Evolutionary conservation across 2,329 filamentous ascomycete genomes (phyloP).

Genomic region (Elsinoe australis): DNA sequence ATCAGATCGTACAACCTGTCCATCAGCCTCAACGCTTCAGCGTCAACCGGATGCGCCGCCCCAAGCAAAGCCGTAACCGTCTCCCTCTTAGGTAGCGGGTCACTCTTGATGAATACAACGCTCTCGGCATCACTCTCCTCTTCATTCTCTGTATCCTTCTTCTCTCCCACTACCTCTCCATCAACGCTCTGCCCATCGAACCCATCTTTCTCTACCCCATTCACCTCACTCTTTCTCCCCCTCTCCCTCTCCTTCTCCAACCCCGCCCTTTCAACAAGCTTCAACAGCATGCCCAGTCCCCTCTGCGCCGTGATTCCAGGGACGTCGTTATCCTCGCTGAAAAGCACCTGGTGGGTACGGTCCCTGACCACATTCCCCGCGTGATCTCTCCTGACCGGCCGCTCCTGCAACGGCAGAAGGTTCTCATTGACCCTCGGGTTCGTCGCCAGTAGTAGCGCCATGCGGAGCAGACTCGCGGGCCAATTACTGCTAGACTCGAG

Average conservation of each 20-base stretch:
- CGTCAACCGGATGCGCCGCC: conserved; percentile 5
- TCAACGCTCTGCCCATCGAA: background rate
- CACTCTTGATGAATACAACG: conserved; percentile 1
- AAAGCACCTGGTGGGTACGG: conserved; percentile 22
- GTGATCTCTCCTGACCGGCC: conserved; percentile 26
- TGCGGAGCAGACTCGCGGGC: conserved; percentile 66
- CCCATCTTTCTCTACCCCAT: background rate
- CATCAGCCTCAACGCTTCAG: conserved; percentile 13
- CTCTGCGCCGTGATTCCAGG: conserved; percentile 35
- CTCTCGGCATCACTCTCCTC: background rate
- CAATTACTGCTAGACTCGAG: conserved; percentile 77
- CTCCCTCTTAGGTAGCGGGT: conserved; percentile 8
- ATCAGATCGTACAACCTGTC: conserved; percentile 14
- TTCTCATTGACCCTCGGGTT: conserved; percentile 17
- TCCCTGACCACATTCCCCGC: conserved; percentile 28
- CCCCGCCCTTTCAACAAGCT: conserved; percentile 38
- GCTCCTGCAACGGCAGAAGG: background rate
- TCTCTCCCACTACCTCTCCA: background rate
- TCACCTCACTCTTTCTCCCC: background rate
- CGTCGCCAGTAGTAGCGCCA: conserved; percentile 60
- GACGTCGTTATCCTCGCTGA: conserved; percentile 13
- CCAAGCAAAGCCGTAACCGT: conserved; percentile 12
- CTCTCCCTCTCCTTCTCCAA: background rate
- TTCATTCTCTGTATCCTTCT: background rate
- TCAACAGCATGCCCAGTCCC: conserved; percentile 40